These are phyloP conservation scores for Kwoniella heveanensis DNA, from an alignment of 768 basidiomycete species.

Conservation along the genomic window DNA sequence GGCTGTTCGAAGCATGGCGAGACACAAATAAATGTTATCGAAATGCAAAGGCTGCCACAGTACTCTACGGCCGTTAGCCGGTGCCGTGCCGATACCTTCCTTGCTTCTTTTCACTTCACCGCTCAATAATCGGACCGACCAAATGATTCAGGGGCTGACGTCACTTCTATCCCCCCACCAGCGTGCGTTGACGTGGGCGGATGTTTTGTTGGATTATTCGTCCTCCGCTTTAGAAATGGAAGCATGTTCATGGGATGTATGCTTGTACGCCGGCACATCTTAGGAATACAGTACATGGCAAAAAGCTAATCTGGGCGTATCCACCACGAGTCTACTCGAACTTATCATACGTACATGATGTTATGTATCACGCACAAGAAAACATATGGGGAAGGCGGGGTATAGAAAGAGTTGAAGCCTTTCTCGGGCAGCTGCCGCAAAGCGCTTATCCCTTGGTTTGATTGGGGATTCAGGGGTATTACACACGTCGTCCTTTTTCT, in stretches of 20 bases:
- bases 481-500: neutral
- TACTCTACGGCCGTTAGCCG: constrained; percentile 2
- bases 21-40: neutral
- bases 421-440: neutral
- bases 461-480: neutral
- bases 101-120: neutral
- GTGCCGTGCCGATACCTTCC: too few relatives aligned
- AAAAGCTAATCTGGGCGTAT: too few relatives aligned
- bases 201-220: neutral
- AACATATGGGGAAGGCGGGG: neutral
- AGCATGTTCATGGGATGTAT: too few relatives aligned
- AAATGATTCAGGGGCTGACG: neutral
- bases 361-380: too few relatives aligned
- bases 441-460: neutral
- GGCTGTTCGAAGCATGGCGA: neutral
- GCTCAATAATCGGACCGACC: neutral
- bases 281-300: too few relatives aligned
- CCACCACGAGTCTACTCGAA: too few relatives aligned
- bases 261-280: too few relatives aligned
- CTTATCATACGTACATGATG: neutral
- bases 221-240: too few relatives aligned
- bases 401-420: neutral
- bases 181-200: neutral
- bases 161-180: neutral
- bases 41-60: too few relatives aligned